Evolutionary conservation across 495 filamentous ascomycete species (phyloP).

Genomic region (Podospora anserina): DNA sequence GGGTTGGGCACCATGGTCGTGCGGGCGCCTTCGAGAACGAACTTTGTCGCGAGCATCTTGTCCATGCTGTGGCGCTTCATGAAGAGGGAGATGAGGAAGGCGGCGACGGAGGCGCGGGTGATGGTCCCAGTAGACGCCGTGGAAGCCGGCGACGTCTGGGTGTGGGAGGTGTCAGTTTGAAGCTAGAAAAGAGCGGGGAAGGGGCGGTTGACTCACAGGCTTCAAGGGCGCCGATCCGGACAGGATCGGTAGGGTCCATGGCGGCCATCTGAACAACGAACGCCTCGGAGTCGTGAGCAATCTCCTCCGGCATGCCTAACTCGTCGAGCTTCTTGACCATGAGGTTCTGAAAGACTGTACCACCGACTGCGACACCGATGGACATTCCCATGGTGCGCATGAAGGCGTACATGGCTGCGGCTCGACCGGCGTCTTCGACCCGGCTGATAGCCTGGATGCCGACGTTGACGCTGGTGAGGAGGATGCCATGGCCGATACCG

Average conservation of each 20-base stretch:
- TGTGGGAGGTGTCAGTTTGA: neutral
- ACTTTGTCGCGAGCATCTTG: conserved; percentile 29
- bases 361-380: conserved; percentile 60
- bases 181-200: neutral
- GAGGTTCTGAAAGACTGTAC: conserved; percentile 59
- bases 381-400: conserved; percentile 61
- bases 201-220: conserved; percentile 21
- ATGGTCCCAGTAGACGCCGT: conserved; percentile 32
- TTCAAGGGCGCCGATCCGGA: conserved; percentile 25
- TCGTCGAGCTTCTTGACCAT: conserved; percentile 45
- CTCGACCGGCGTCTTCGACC: conserved; percentile 51
- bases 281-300: conserved; percentile 45
- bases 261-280: conserved; percentile 39
- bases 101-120: conserved; percentile 18
- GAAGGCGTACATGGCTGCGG: conserved; percentile 58
- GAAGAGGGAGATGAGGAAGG: conserved; percentile 23
- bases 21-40: conserved; percentile 23
- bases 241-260: conserved; percentile 26
- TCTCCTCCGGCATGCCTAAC: conserved; percentile 36
- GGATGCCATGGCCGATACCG: conserved; percentile 53
- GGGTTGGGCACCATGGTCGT: neutral
- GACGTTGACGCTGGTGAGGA: conserved; percentile 51
- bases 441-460: conserved; percentile 51
- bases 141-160: conserved; percentile 28
- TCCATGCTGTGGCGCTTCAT: conserved; percentile 30